A percentile compares a stretch with the other conserved stretches of the same genome.
phyloP scores from a whole-genome alignment of 2,329 filamentous ascomycete genomes.

The Malbranchea zuffiana region DNA sequence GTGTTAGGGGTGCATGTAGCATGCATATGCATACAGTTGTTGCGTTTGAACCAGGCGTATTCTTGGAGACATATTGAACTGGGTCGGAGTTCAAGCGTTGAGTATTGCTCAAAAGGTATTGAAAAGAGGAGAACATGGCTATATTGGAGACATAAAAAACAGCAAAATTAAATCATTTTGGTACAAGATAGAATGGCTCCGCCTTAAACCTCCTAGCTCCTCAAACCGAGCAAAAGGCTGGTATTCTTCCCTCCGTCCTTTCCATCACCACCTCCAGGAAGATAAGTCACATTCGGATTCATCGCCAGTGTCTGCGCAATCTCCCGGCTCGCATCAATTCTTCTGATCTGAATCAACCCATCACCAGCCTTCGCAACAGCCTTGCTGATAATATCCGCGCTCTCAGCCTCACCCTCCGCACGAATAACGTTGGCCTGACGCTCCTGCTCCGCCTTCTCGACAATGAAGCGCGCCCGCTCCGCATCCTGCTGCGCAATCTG shows the following conservation, averaged over 20 bases:
- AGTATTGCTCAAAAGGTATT: too few species aligned
- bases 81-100: too few species aligned
- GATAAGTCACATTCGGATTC: constrained; percentile 93
- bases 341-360: constrained; percentile 86
- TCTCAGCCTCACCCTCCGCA: constrained; percentile 94
- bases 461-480: constrained; percentile 92
- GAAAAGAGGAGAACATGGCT: constrained; percentile 10
- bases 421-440: constrained; percentile 96
- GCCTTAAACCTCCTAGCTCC: constrained; percentile 32
- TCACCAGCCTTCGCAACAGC: constrained; percentile 89
- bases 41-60: too few species aligned
- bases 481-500: constrained; percentile 99
- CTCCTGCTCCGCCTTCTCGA: constrained; percentile 98
- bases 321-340: constrained; percentile 93
- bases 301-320: constrained; percentile 79
- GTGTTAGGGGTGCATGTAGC: too few species aligned
- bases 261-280: constrained; percentile 58
- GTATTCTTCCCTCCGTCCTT: constrained; percentile 52
- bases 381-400: constrained; percentile 86
- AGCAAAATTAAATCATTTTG: constrained; percentile 2
- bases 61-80: too few species aligned
- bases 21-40: too few species aligned
- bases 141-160: constrained; percentile 6
- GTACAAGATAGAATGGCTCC: not conserved
- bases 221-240: constrained; percentile 57